Evolutionary conservation across 2,329 filamentous ascomycete genomes (phyloP).

Genomic region (Phoma sp.): DNA sequence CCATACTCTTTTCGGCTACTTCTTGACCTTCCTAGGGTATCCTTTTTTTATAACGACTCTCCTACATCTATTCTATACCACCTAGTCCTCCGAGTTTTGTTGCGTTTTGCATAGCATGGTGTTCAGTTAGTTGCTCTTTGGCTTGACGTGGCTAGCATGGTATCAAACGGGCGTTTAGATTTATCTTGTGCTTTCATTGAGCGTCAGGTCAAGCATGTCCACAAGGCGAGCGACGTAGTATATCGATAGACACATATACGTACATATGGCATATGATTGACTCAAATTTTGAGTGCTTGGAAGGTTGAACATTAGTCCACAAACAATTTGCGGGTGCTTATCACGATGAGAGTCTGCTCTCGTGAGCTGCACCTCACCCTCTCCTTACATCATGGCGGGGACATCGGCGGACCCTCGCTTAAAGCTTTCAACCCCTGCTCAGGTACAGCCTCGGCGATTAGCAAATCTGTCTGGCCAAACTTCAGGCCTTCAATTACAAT

Average conservation of each 20-base stretch:
- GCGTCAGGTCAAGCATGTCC: not conserved
- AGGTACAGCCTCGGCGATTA: slow-evolving; percentile 13
- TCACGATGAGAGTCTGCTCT: not conserved
- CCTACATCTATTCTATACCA: slow-evolving; percentile 1
- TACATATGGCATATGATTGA: slow-evolving; percentile 1
- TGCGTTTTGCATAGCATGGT: slow-evolving; percentile 30
- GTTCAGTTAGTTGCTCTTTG: slow-evolving; percentile 10
- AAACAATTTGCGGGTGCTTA: not conserved
- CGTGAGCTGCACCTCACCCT: not conserved
- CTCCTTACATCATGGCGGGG: not conserved
- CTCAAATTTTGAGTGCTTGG: too few species aligned
- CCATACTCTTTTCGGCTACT: too few species aligned
- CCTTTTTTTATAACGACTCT: slow-evolving; percentile 2
- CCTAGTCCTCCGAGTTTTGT: slow-evolving; percentile 4
- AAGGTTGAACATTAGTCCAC: too few species aligned
- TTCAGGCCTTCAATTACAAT: slow-evolving; percentile 1
- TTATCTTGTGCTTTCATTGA: not conserved
- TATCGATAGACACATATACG: slow-evolving; percentile 13
- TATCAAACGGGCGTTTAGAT: slow-evolving; percentile 4
- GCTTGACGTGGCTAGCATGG: not conserved
- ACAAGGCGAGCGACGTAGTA: not conserved
- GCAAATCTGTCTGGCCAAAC: slow-evolving; percentile 11
- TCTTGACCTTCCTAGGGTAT: not conserved
- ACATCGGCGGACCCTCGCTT: slow-evolving; percentile 4
- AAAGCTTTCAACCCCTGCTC: not conserved